phyloP scores from a whole-genome alignment of 2,329 filamentous ascomycete species.

The Zymoseptoria crescenta region DNA sequence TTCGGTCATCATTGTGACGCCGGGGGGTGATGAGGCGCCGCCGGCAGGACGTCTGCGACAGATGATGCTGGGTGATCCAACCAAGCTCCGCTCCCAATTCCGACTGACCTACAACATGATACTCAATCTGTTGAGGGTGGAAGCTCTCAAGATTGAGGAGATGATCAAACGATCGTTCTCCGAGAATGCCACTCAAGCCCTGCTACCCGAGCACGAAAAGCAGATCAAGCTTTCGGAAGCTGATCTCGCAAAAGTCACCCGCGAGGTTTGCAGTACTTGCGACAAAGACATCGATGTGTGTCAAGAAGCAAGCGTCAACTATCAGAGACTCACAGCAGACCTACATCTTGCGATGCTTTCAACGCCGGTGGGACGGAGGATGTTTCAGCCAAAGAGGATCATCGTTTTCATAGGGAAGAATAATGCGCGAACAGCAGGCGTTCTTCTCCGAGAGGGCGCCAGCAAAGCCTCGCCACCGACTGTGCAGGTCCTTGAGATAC shows the following conservation, averaged over 20 bases:
- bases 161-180: slow-evolving; percentile 99
- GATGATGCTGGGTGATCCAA: slow-evolving; percentile 94
- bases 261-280: slow-evolving; percentile 74
- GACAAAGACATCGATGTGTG: slow-evolving; percentile 71
- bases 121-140: slow-evolving; percentile 84
- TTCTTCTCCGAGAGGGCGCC: slow-evolving; percentile 69
- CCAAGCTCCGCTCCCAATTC: slow-evolving; percentile 92
- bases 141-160: slow-evolving; percentile 96
- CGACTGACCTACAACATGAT: slow-evolving; percentile 99
- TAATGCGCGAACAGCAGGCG: slow-evolving; percentile 71
- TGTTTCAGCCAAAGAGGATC: slow-evolving; percentile 68
- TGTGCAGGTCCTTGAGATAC: slow-evolving; percentile 72
- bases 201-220: slow-evolving; percentile 92
- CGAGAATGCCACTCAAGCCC: slow-evolving; percentile 90
- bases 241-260: slow-evolving; percentile 81
- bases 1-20: slow-evolving; percentile 82
- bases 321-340: slow-evolving; percentile 69
- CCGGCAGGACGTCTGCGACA: slow-evolving; percentile 73
- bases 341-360: slow-evolving; percentile 67
- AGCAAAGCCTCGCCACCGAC: slow-evolving; percentile 59
- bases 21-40: slow-evolving; percentile 78
- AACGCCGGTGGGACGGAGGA: slow-evolving; percentile 74
- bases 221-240: slow-evolving; percentile 87
- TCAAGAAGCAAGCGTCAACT: slow-evolving; percentile 74
- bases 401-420: slow-evolving; percentile 74